Evolutionary conservation across 305 asterid species (phyloP), one percentile per base, ranked within the genome.

Genomic region (Fraxinus greggii): DNA sequence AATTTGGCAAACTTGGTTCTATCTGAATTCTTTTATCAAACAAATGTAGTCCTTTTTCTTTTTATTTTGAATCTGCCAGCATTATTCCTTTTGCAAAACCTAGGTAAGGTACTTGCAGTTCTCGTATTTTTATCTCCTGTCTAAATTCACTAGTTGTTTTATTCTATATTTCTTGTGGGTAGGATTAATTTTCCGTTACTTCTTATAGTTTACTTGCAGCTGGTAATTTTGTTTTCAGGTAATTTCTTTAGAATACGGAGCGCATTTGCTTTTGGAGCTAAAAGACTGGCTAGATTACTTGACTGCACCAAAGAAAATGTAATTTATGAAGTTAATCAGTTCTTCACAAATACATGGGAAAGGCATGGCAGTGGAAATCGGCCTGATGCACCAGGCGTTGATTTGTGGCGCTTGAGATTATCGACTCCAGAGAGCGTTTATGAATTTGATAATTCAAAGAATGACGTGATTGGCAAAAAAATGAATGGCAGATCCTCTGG

Each of bases 201-300:
- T 74, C 69, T 35, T 24, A 9, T 81, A 75, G 36, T 75, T 36
- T 9, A 38, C 81, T 72, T 79, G 32, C 69, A 72, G 65, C 56
- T 65, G 38, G 69, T 23, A 45, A 21, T 56, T 86, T 67, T 70
- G 73, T 79, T 85, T 77, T 75, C 91, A 95, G 99, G 99, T 81
- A 95, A 93, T 83, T 95, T 94, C 88, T 95, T 87, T 77, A 89
- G 99, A 76, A 93, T 95, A 78, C 93, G 98, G 79, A 95, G 98
- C 83, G 99, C 99, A 28, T 93, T 95, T 83, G 90, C 93, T 69
- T 95, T 92, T 89, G 99, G 99, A 76, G 99, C 99, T 82, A 92
- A 91, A 87, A 90, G 89, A 82, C 89, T 95, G 81, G 92, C 94
- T 40, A 89, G 92, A 84, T 85, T 95, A 82, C 93, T 93, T 19